phyloP scores from a whole-genome alignment of 495 filamentous ascomycete genomes.

The Venustampulla echinocandica region DNA sequence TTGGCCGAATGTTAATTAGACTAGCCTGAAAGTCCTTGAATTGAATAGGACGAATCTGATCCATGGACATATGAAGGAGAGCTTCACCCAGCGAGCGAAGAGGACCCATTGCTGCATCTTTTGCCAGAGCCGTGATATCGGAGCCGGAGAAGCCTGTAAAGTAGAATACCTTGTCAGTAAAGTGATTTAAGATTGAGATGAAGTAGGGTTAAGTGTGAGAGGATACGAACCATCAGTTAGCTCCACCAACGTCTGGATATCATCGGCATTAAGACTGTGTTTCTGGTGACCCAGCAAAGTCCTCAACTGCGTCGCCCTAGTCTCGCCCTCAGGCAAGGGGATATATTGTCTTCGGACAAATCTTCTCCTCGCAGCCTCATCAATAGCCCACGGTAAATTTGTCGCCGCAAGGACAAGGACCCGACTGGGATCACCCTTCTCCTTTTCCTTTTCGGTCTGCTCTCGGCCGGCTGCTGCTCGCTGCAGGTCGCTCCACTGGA shows the following conservation, averaged over 20 bases:
- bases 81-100: conserved; percentile 86
- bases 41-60: conserved; percentile 83
- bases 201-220: conserved; percentile 1
- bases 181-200: not conserved
- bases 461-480: conserved; percentile 85
- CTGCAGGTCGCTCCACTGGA: conserved; percentile 93
- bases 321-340: conserved; percentile 77
- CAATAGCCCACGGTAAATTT: conserved; percentile 96
- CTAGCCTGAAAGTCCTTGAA: conserved; percentile 80
- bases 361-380: conserved; percentile 83
- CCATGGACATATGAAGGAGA: conserved; percentile 81
- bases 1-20: conserved; percentile 77
- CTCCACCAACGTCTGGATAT: conserved; percentile 68
- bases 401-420: conserved; percentile 94
- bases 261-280: conserved; percentile 62
- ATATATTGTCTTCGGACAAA: conserved; percentile 97
- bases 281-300: conserved; percentile 80
- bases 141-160: conserved; percentile 90
- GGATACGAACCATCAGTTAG: conserved; percentile 69
- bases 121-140: conserved; percentile 93
- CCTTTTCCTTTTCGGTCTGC: conserved; percentile 54
- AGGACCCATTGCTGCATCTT: conserved; percentile 97
- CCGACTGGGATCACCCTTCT: conserved; percentile 74
- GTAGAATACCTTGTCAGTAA: conserved; percentile 5
- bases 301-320: conserved; percentile 66